Conservation (phyloP, 2,329 filamentous ascomycete species). For the Cadophora sp. region DNA sequence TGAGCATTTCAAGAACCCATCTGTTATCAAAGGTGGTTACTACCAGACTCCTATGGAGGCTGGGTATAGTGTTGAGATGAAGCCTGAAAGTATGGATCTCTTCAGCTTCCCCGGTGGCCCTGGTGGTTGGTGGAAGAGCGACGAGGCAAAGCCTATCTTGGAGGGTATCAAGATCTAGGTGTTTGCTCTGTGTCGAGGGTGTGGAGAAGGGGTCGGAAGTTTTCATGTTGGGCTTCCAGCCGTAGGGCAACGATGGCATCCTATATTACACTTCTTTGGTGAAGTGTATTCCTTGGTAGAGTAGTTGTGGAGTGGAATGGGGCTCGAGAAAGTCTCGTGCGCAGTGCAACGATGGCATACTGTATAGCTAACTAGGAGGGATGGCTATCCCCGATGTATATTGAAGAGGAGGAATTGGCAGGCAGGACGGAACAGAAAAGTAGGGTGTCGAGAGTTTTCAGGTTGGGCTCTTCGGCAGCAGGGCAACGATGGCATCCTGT, state of each 20-base stretch:
- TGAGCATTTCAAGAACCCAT: slow-evolving; percentile 88
- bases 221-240: slow-evolving; percentile 43
- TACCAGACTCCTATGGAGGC: slow-evolving; percentile 85
- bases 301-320: neutral
- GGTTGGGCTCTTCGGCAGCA: neutral
- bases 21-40: slow-evolving; percentile 81
- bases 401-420: neutral
- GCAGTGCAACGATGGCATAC: slow-evolving; percentile 26
- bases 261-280: slow-evolving; percentile 17
- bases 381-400: slow-evolving; percentile 7
- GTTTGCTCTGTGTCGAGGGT: slow-evolving; percentile 17
- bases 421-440: neutral
- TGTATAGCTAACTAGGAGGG: slow-evolving; percentile 29
- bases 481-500: slow-evolving; percentile 29
- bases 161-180: slow-evolving; percentile 45
- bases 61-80: slow-evolving; percentile 95
- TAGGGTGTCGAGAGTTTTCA: slow-evolving; percentile 12
- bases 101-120: slow-evolving; percentile 79
- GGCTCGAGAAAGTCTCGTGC: slow-evolving; percentile 15
- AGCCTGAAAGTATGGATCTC: slow-evolving; percentile 81
- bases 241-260: slow-evolving; percentile 44
- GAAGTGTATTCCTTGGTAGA: slow-evolving; percentile 13
- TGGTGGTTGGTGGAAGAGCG: slow-evolving; percentile 84
- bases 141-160: slow-evolving; percentile 50
- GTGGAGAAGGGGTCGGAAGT: slow-evolving; percentile 38